Percentiles rank a stretch among this genome's conserved stretches.
phyloP scores from a whole-genome alignment of 2,329 filamentous ascomycete genomes.

The Dendryphion nanum region DNA sequence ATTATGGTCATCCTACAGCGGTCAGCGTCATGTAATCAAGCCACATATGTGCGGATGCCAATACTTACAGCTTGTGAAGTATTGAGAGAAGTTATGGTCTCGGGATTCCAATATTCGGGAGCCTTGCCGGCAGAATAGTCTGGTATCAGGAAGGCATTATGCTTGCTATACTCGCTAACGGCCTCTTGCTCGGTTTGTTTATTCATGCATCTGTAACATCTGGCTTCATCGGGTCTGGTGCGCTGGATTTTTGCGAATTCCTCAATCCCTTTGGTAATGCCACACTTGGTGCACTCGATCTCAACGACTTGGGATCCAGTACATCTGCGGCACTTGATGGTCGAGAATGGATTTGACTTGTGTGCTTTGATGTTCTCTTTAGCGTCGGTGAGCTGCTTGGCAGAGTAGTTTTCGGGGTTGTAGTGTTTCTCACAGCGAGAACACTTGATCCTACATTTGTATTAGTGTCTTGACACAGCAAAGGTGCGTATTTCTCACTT shows the following conservation, averaged over 20 bases:
- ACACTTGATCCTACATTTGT: constrained; percentile 2
- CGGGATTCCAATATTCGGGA: constrained; percentile 27
- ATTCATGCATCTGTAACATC: constrained; percentile 33
- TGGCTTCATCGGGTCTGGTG: constrained; percentile 42
- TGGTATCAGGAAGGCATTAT: too few species aligned
- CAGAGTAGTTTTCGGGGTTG: background rate
- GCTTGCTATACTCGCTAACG: too few species aligned
- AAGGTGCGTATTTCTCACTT: too few species aligned
- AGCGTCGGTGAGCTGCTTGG: background rate
- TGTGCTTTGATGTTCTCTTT: background rate
- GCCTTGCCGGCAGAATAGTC: constrained; percentile 8
- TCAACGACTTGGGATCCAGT: constrained; percentile 39
- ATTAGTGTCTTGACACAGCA: too few species aligned
- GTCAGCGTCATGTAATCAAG: too few species aligned
- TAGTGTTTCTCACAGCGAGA: background rate
- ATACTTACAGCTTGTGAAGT: too few species aligned
- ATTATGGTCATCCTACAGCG: background rate
- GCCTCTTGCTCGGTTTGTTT: too few species aligned
- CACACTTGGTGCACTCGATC: constrained; percentile 50
- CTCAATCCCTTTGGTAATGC: constrained; percentile 46
- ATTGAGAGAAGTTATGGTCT: too few species aligned
- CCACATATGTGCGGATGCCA: too few species aligned
- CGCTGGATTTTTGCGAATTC: constrained; percentile 52
- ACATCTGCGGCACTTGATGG: background rate
- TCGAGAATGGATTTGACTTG: background rate